Base-by-base conservation (phyloP, 495 filamentous ascomycete genomes). In the Aspergillus ellipticus region DNA sequence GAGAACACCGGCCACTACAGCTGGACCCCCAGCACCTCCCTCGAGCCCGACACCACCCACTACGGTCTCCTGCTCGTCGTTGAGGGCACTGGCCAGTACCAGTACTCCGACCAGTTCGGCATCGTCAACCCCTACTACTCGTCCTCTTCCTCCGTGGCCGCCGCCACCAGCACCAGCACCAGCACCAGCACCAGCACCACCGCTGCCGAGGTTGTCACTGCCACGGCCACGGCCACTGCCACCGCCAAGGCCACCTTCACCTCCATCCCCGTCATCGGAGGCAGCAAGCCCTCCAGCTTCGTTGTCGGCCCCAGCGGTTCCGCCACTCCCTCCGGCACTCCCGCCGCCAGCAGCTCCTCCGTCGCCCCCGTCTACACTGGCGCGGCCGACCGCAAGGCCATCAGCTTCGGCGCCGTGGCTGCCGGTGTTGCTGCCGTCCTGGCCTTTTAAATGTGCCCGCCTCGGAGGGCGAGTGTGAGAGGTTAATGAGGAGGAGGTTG, bases 81-180 rank as follows among this genome's bases (percentile, higher is more conserved):
- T 35, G 83, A 86, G 65, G 71, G 67, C 9, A 82, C 75, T 55
- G 83, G 85, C 61, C 64, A 77, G 60, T 89, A 84, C 77, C 86
- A 89, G 67, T 89, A 81, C 72, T 80, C 79, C 21, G 82, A 81
- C 41, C 86, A 89, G 65, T 89, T 88, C 72, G 86, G 86, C 63
- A 74, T 89, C 69, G 68, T 68, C 51, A 84, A 83, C 69, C 66
- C 67, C 57, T 51, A 59, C 59, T 64, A 77, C 63, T 26, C 65
- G 54, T 50, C 70, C 58, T 48, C 74, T 19, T 8, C 55, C 37
- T 50, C 61, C 35, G 53, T 49, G 46, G 21, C 51, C 47, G 17
- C 51, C 29, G 41, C 57, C 42, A 20, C 63, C 11, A 33, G 53
- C 24, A 46, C 61, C 24, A 24, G 63, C n/a, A 33, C 41, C 24